Conservation (phyloP, 2,329 filamentous ascomycete genomes). For the Acephala macrosclerotiorum region DNA sequence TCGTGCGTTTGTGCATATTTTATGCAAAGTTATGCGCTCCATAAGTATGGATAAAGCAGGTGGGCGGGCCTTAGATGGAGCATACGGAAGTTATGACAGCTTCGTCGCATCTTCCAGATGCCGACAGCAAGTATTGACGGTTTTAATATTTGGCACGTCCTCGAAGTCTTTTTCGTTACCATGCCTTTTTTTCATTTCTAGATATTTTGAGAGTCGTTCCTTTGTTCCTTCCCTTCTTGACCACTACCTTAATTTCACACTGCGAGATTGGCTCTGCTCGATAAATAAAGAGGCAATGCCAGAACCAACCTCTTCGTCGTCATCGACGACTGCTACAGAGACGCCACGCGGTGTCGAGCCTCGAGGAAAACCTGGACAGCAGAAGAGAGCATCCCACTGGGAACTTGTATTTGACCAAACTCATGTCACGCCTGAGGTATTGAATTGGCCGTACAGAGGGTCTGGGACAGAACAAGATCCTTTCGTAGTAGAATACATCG, state of each 20-base stretch:
- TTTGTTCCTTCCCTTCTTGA: not conserved
- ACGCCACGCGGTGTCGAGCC: slow-evolving; percentile 32
- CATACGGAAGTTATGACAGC: slow-evolving; percentile 5
- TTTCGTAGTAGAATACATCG: slow-evolving; percentile 51
- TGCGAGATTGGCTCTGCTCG: not conserved
- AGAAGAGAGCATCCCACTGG: slow-evolving; percentile 43
- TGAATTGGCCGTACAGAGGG: slow-evolving; percentile 50
- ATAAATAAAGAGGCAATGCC: not conserved
- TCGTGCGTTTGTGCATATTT: slow-evolving; percentile 1
- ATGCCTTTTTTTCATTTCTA: not conserved
- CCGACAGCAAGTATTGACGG: not conserved
- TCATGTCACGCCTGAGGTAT: slow-evolving; percentile 52
- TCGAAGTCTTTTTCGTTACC: slow-evolving; percentile 1
- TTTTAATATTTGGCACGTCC: not conserved
- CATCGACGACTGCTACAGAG: slow-evolving; percentile 23
- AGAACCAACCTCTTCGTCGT: slow-evolving; percentile 22
- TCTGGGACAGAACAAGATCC: slow-evolving; percentile 51
- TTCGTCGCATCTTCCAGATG: not conserved
- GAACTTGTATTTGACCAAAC: slow-evolving; percentile 54
- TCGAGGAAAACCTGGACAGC: slow-evolving; percentile 25
- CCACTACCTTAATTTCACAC: slow-evolving; percentile 12
- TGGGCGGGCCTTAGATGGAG: not conserved
- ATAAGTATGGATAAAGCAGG: slow-evolving; percentile 3
- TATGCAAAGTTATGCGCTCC: slow-evolving; percentile 7
- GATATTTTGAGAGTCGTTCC: not conserved